Evolutionary conservation across 2,329 filamentous ascomycete genomes (phyloP).

Genomic region (Rhynchosporium agropyri): DNA sequence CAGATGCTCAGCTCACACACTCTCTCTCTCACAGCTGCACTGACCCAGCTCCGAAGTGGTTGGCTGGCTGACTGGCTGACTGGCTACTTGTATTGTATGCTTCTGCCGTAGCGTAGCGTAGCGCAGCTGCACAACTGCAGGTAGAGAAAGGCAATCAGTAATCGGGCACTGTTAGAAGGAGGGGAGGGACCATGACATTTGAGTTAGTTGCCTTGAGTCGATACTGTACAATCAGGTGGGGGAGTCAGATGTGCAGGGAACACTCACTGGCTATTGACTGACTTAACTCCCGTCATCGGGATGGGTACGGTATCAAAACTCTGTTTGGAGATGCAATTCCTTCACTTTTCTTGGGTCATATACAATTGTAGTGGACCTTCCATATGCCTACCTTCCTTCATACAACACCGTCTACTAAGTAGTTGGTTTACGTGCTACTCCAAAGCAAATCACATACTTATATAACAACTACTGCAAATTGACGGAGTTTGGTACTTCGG

Average conservation of each 20-base stretch:
- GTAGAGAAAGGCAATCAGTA: too few relatives aligned
- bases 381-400: neutral
- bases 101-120: neutral
- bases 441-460: too few relatives aligned
- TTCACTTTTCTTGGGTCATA: conserved; percentile 6
- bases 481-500: too few relatives aligned
- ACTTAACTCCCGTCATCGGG: conserved; percentile 1
- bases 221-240: too few relatives aligned
- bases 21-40: neutral
- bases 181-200: too few relatives aligned
- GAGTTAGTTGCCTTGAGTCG: too few relatives aligned
- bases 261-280: neutral
- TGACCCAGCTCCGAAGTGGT: conserved; percentile 10
- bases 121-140: neutral
- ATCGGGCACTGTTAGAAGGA: neutral
- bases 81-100: neutral
- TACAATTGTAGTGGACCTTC: neutral
- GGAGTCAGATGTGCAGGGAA: too few relatives aligned
- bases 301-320: neutral
- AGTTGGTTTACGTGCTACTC: too few relatives aligned
- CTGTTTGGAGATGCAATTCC: too few relatives aligned
- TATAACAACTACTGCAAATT: too few relatives aligned
- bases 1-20: neutral
- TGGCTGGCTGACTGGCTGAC: neutral
- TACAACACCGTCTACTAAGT: neutral